These are phyloP conservation scores for Hippophae rhamnoides DNA, from an alignment of 306 rosid genomes.

Conservation along the genomic window DNA sequence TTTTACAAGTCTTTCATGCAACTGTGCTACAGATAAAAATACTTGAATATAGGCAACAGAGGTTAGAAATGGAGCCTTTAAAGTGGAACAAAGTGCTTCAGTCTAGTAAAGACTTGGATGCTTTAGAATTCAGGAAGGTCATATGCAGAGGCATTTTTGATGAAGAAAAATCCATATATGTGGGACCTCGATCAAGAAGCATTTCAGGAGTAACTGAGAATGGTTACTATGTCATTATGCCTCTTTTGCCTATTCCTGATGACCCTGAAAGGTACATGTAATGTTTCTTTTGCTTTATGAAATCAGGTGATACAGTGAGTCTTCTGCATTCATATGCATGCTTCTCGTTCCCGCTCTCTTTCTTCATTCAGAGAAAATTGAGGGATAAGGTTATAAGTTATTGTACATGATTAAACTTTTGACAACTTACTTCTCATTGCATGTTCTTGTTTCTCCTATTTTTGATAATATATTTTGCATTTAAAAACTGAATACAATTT, in stretches of 20 bases:
- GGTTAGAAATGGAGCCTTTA: slow-evolving; percentile 74
- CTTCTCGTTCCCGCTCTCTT: neutral
- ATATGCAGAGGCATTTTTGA: slow-evolving; percentile 59
- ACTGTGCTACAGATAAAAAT: slow-evolving; percentile 43
- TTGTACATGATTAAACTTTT: neutral
- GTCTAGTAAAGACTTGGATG: slow-evolving; percentile 40
- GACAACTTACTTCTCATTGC: neutral
- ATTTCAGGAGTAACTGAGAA: slow-evolving; percentile 93
- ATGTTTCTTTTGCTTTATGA: slow-evolving; percentile 8
- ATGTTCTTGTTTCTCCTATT: neutral
- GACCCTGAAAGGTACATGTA: slow-evolving; percentile 47
- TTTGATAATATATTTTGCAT: neutral
- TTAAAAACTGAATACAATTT: neutral
- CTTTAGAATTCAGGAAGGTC: slow-evolving; percentile 77
- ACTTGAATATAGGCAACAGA: slow-evolving; percentile 60
- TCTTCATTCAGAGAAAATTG: neutral
- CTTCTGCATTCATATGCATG: neutral
- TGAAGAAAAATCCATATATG: slow-evolving; percentile 64
- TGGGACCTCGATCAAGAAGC: slow-evolving; percentile 97
- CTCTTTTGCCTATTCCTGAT: slow-evolving; percentile 57
- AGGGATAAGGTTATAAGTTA: neutral
- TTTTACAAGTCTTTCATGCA: slow-evolving; percentile 1
- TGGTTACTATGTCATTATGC: slow-evolving; percentile 81
- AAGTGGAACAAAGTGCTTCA: slow-evolving; percentile 29
- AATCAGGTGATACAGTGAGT: slow-evolving; percentile 6